Evolutionary conservation across 805 yeast species (phyloP), one percentile per base, ranked within the genome.

Genomic region (Starmerella sp.): DNA sequence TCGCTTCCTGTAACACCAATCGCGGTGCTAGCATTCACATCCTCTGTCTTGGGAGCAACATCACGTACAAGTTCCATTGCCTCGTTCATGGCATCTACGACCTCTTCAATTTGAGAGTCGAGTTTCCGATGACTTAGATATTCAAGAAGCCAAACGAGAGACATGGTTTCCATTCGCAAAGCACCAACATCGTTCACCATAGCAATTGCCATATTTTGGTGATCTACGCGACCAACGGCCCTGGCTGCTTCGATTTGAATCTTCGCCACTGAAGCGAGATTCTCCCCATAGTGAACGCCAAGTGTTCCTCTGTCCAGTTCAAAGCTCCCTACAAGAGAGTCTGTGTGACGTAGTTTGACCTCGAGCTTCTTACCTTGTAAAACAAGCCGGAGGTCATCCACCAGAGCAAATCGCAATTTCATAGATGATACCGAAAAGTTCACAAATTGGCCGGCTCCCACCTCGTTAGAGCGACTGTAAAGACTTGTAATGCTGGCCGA

Each of bases 141-240:
- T 39, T 61, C 63, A 6, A 61, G 51, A 4, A 61, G 29, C 64
- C 63, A 58, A 1, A 60, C 53, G 9, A 61, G 28, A 7, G 63
- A 61, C 62, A 60, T 60, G 1, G 64, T 61, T 17, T 60, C 64
- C 17, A 57, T 42, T 1, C 53, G 34, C 9, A 60, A 22, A 0
- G 53, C 35, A 13, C 48, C 38, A 9, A 54, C 45, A 17, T 52
- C 47, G 36, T 44, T 53, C n/a, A 53, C 45, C 14, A 54, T 13
- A 4, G 56, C 52, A 17, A 58, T 44, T 5, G 51, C 58, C 13
- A 32, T 14, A 4, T 43, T 47, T n/a, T 46, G 43, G 6, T 48
- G 44, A 22, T 56, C 60, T 11, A 45, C 49, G 7, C 57, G 57
- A 3, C 51, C n/a, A 5, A 60, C 50, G 0, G 56, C 8, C 22